phyloP scores from a whole-genome alignment of 306 rosid species.

The Fagus crenata region DNA sequence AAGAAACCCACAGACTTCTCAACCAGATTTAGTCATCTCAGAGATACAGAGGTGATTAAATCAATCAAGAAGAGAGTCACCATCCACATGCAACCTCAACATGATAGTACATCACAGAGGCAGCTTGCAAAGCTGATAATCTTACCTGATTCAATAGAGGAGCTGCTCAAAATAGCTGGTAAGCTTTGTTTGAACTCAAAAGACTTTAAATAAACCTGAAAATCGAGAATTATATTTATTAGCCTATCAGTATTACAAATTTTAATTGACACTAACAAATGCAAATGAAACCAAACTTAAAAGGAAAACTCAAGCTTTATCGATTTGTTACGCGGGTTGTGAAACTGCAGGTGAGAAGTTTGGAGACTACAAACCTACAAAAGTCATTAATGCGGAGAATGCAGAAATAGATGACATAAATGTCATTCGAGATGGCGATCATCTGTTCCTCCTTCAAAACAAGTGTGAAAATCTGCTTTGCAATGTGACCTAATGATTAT shows the following conservation, averaged over 20 bases:
- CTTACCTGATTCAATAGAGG: conserved; percentile 74
- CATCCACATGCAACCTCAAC: conserved; percentile 48
- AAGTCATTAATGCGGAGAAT: conserved; percentile 54
- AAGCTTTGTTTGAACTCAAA: conserved; percentile 36
- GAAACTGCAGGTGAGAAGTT: conserved; percentile 75
- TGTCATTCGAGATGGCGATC: conserved; percentile 77
- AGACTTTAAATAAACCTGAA: conserved; percentile 26
- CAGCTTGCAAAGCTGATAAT: conserved; percentile 61
- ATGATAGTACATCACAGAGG: conserved; percentile 33
- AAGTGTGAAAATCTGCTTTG: conserved; percentile 27
- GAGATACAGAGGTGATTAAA: conserved; percentile 29
- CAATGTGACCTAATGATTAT: conserved; percentile 28
- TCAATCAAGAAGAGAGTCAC: conserved; percentile 64
- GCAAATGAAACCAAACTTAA: conserved; percentile 1
- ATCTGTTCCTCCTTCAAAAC: conserved; percentile 49
- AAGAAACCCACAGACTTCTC: conserved; percentile 24
- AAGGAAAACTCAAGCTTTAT: conserved; percentile 20
- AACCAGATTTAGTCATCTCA: conserved; percentile 29
- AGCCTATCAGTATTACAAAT: background rate
- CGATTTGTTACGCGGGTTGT: background rate
- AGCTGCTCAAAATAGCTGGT: conserved; percentile 72
- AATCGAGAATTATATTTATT: conserved; percentile 13
- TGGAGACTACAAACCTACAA: conserved; percentile 51
- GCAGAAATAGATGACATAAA: conserved; percentile 80
- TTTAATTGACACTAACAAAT: background rate